Conservation (phyloP, 208 protist species). For the Trypanosoma scelopori region DNA sequence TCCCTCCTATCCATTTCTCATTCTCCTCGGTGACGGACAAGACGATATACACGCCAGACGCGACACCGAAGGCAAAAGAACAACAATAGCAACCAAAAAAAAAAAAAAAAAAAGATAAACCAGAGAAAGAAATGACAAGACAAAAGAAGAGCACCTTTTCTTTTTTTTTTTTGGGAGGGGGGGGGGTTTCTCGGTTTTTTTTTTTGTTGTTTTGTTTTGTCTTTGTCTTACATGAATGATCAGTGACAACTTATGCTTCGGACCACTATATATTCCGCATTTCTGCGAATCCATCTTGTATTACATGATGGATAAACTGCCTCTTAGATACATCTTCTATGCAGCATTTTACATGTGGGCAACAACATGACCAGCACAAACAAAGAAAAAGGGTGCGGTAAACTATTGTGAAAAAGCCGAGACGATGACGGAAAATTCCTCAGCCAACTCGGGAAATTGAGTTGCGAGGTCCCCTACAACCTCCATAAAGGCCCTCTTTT, state of each 20-base stretch:
- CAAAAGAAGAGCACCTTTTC: no score
- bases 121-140: conserved; percentile 7
- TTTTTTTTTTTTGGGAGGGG: no score
- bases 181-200: no score
- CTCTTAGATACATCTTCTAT: no score
- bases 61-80: no score
- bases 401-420: conserved; percentile 10
- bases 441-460: conserved; percentile 71
- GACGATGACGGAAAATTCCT: conserved; percentile 33
- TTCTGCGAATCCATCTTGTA: background rate
- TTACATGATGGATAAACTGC: no score
- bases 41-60: background rate
- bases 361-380: background rate
- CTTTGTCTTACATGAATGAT: no score
- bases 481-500: conserved; percentile 46
- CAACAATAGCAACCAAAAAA: no score
- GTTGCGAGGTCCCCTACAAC: conserved; percentile 75
- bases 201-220: no score
- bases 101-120: conserved; percentile 7
- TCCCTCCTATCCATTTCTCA: conserved; percentile 8
- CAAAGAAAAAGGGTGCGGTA: background rate
- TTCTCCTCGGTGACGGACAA: background rate
- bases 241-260: no score
- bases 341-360: background rate
- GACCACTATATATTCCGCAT: no score